Evolutionary conservation across 2,329 filamentous ascomycete species (phyloP).

Genomic region (Cercospora brassicicola): DNA sequence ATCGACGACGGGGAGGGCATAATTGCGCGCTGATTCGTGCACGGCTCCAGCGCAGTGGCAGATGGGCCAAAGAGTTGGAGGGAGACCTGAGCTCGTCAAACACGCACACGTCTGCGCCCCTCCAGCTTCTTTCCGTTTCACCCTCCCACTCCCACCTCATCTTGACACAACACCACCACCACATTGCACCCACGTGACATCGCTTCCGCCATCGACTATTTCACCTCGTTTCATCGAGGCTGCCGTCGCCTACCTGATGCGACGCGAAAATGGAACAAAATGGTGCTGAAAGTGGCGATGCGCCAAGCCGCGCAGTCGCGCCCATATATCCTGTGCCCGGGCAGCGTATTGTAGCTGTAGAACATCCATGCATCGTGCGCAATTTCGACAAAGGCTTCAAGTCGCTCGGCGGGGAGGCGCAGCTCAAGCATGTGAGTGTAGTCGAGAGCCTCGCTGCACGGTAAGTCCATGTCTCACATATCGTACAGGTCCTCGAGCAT

Average conservation of each 20-base stretch:
- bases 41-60: not conserved
- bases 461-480: slow-evolving; percentile 18
- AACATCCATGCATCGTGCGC: slow-evolving; percentile 66
- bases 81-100: not conserved
- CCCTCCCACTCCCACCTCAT: not conserved
- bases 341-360: slow-evolving; percentile 59
- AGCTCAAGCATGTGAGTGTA: slow-evolving; percentile 54
- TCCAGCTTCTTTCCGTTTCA: slow-evolving; percentile 4
- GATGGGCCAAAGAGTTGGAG: not conserved
- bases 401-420: slow-evolving; percentile 59
- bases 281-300: not conserved
- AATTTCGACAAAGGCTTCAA: slow-evolving; percentile 64
- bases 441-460: not conserved
- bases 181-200: not conserved
- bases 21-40: slow-evolving; percentile 6
- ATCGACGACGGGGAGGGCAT: not conserved
- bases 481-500: slow-evolving; percentile 36
- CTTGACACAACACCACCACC: not conserved
- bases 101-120: not conserved
- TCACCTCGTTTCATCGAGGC: not conserved
- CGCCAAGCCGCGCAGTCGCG: slow-evolving; percentile 12
- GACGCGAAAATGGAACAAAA: slow-evolving; percentile 4
- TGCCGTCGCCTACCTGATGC: not conserved
- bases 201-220: not conserved
- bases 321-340: slow-evolving; percentile 53